phyloP scores from a whole-genome alignment of 805 yeast species.

The Barnettozyma populi region DNA sequence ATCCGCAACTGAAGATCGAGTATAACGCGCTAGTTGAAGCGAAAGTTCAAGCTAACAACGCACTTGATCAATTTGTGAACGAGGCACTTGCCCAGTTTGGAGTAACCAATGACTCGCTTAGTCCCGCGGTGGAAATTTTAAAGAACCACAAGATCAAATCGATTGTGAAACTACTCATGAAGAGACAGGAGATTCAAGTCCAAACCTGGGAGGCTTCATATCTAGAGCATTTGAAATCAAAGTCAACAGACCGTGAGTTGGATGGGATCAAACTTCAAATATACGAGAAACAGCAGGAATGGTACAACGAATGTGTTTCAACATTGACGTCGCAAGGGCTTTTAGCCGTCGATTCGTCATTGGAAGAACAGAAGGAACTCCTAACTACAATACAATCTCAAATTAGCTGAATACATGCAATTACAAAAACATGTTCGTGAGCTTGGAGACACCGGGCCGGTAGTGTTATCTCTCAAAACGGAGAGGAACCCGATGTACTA shows the following conservation, averaged over 20 bases:
- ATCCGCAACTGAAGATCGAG: not conserved
- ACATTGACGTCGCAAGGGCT: not conserved
- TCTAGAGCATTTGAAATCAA: not conserved
- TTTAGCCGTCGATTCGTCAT: conserved; percentile 3
- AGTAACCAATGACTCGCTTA: not conserved
- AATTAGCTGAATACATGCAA: not conserved
- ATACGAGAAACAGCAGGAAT: not conserved
- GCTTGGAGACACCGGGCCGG: conserved; percentile 28
- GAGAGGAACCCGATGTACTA: conserved; percentile 24
- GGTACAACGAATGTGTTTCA: conserved; percentile 1
- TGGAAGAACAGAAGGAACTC: not conserved
- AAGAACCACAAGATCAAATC: not conserved
- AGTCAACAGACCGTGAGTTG: not conserved
- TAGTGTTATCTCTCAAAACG: not conserved
- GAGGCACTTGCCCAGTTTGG: not conserved
- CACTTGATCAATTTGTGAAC: not conserved
- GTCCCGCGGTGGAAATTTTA: not conserved
- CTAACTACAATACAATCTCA: not conserved
- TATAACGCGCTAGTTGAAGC: not conserved
- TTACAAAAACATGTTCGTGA: conserved; percentile 19
- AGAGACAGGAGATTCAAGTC: not conserved
- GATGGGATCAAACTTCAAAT: not conserved
- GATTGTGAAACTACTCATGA: not conserved
- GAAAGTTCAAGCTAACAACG: conserved; percentile 1
- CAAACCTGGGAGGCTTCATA: not conserved